phyloP scores from a whole-genome alignment of 345 rosid genomes.

The Eucalyptus cloeziana region DNA sequence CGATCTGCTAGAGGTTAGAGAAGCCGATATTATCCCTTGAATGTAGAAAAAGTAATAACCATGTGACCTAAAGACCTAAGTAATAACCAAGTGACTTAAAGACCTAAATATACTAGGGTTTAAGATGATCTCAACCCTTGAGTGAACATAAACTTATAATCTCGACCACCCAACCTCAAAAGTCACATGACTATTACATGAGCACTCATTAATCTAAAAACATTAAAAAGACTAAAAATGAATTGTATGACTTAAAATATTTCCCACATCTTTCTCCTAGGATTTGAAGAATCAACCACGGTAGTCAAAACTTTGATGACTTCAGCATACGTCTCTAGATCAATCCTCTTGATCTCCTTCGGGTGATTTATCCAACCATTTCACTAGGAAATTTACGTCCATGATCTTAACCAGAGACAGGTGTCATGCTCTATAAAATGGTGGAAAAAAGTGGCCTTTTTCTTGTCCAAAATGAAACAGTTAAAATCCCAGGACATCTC shows the following conservation, averaged over 20 bases:
- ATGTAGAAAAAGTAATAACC: not conserved
- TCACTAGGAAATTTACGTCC: rapidly evolving
- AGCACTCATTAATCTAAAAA: too few relatives aligned
- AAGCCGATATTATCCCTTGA: not conserved
- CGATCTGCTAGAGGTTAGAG: rapidly evolving
- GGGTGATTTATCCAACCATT: rapidly evolving
- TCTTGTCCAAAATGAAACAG: too few relatives aligned
- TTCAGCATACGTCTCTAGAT: not conserved
- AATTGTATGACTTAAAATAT: too few relatives aligned
- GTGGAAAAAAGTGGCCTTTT: too few relatives aligned
- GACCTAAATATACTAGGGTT: not conserved
- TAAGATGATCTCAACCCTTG: not conserved
- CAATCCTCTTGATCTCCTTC: rapidly evolving
- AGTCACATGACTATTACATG: not conserved
- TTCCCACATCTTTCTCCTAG: too few relatives aligned
- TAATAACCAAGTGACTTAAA: too few relatives aligned
- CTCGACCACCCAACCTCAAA: not conserved
- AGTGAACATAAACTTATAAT: rapidly evolving
- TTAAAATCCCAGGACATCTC: too few relatives aligned
- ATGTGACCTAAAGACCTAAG: not conserved
- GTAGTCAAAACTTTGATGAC: not conserved
- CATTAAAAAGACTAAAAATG: too few relatives aligned
- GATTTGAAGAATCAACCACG: rapidly evolving
- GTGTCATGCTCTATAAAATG: not conserved
- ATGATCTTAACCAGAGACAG: not conserved